Evolutionary conservation across 1,284 basidiomycete species (phyloP), one percentile per base, ranked within the genome.

Genomic region (Pterulicium gracile): DNA sequence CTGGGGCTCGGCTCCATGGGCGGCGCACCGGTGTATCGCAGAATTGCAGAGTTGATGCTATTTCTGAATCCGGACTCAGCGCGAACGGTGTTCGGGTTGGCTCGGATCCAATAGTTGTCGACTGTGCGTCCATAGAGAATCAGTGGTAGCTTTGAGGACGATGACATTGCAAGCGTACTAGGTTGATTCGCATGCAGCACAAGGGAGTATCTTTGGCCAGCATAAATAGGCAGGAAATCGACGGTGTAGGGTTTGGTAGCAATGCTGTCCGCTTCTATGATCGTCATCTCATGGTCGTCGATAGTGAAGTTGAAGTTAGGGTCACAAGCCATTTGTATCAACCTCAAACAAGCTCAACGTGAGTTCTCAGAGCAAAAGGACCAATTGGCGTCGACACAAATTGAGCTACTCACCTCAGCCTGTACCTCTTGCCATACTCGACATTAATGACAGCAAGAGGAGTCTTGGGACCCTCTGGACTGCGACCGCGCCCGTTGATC

Each of bases 231-330:
- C 21, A 73, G 56, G 2, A 56, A 56, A 46, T 71, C 66, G 2
- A 73, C 70, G 2, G 55, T 57, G 3, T 63, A 47, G 1, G 76
- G 70, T 24, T 60, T 27, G 7, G 61, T 61, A 48, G 65, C 65
- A 27, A 68, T 56, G 3, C 72, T 72, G 50, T 79, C 77, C 0
- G 62, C 66, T 52, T 78, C 76, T 50, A 79, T 79, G 45, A 79
- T 55, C 1, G 61, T 64, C 57, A 69, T 51, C 15, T 52, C 51
- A 46, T 69, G 67, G 5, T 56, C 55, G 36, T 66, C 62, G 42
- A 69, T 66, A 4, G 58, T 56, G 36, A 61, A 59, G 18, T 56
- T 63, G 41, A 55, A 58, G 46, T 49, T 56, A 12, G 55, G 50
- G 32, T 63, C 58, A 21, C 61, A 62, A 18, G 60, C 50, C 40